Percentiles rank a stretch among this genome's conserved stretches.
Conservation (phyloP, 1,284 basidiomycete species). For the Phylloporus gajari region DNA sequence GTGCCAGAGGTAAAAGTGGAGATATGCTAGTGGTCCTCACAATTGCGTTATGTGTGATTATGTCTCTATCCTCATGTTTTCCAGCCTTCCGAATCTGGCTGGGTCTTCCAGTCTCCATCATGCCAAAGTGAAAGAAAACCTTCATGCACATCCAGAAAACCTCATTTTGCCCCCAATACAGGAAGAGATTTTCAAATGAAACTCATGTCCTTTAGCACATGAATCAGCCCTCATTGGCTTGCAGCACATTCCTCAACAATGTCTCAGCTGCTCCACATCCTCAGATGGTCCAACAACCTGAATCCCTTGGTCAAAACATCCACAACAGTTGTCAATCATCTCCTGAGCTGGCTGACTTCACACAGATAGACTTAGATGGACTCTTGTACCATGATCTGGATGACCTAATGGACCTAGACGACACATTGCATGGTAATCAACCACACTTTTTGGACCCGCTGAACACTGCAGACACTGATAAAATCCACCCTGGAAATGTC, state of each 20-base stretch:
- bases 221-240: conserved; percentile 9
- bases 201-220: conserved; percentile 10
- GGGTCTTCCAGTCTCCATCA: no score
- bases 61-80: no score
- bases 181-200: conserved; percentile 9
- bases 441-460: not conserved
- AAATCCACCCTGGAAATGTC: not conserved
- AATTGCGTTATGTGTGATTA: no score
- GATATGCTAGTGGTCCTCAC: no score
- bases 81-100: no score
- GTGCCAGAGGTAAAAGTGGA: no score
- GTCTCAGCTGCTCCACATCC: not conserved
- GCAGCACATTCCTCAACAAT: not conserved
- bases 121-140: conserved; percentile 12
- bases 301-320: not conserved
- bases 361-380: not conserved
- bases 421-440: no score
- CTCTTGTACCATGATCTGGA: no score
- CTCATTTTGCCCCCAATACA: conserved; percentile 4
- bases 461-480: no score
- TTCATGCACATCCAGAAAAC: not conserved
- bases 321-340: not conserved
- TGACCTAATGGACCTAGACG: no score
- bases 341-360: not conserved
- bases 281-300: not conserved